A percentile compares a stretch with the other conserved stretches of the same genome.
These are phyloP conservation scores for Apiotrichum sp. DNA, from an alignment of 1,284 basidiomycete species.

Conservation along the genomic window DNA sequence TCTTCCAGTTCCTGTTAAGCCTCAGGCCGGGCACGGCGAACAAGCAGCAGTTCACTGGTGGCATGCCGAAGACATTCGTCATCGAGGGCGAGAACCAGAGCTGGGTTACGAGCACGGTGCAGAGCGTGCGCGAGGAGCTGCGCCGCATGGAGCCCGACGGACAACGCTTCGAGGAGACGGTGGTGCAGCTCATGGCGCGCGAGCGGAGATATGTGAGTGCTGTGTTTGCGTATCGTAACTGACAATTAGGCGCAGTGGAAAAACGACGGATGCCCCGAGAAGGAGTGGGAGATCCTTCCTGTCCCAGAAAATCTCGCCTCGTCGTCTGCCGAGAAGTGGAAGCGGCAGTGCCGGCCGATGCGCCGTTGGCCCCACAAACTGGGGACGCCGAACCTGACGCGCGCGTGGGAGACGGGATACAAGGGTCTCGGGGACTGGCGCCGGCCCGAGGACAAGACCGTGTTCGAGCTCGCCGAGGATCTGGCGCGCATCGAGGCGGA, in stretches of 20 bases:
- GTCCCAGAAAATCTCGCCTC: slow-evolving; percentile 16
- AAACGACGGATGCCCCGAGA: slow-evolving; percentile 40
- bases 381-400: slow-evolving; percentile 35
- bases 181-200: slow-evolving; percentile 32
- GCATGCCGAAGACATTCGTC: slow-evolving; percentile 41
- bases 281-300: slow-evolving; percentile 33
- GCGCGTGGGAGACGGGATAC: slow-evolving; percentile 31
- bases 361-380: slow-evolving; percentile 26
- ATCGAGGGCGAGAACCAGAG: slow-evolving; percentile 27
- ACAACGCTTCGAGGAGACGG: slow-evolving; percentile 29
- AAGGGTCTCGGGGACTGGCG: slow-evolving; percentile 32
- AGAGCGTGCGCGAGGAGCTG: slow-evolving; percentile 31
- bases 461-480: slow-evolving; percentile 26
- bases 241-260: slow-evolving; percentile 41
- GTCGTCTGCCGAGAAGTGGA: slow-evolving; percentile 11
- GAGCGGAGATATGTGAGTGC: slow-evolving; percentile 37
- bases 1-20: slow-evolving; percentile 44
- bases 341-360: slow-evolving; percentile 21
- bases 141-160: slow-evolving; percentile 33
- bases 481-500: slow-evolving; percentile 28
- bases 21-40: slow-evolving; percentile 31
- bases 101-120: slow-evolving; percentile 31
- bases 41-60: slow-evolving; percentile 41
- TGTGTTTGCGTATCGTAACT: neutral
- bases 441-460: slow-evolving; percentile 5